phyloP scores from a whole-genome alignment of 2,329 filamentous ascomycete genomes.

The Cyanodermella asteris region DNA sequence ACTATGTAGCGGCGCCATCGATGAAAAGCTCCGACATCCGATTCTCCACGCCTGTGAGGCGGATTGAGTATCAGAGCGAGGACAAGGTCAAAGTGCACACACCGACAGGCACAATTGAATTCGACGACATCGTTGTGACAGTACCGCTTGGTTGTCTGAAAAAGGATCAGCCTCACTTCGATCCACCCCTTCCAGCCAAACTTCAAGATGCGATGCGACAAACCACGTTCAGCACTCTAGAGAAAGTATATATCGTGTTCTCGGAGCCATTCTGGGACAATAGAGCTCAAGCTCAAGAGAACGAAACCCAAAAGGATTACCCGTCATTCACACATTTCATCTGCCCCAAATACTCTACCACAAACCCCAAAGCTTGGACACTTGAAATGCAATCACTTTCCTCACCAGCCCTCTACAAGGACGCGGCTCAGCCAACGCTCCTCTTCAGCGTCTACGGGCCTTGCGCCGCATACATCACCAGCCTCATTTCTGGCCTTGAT shows the following conservation, averaged over 20 bases:
- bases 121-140: conserved; percentile 30
- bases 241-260: conserved; percentile 42
- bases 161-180: conserved; percentile 22
- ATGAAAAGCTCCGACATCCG: conserved; percentile 3
- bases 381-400: conserved; percentile 61
- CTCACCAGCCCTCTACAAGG: conserved; percentile 33
- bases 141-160: conserved; percentile 32
- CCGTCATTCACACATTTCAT: conserved; percentile 60
- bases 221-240: conserved; percentile 24
- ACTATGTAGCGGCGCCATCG: conserved; percentile 3
- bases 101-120: conserved; percentile 15
- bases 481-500: conserved; percentile 12
- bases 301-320: conserved; percentile 19
- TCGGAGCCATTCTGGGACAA: conserved; percentile 51
- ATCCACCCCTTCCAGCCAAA: conserved; percentile 19
- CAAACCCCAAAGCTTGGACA: conserved; percentile 45
- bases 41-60: conserved; percentile 3
- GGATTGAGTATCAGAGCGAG: conserved; percentile 8
- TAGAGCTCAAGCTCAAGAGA: conserved; percentile 4
- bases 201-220: conserved; percentile 23
- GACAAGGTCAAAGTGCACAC: conserved; percentile 24
- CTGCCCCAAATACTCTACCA: conserved; percentile 41
- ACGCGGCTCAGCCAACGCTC: conserved; percentile 51
- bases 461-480: conserved; percentile 18
- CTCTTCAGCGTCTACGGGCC: conserved; percentile 45